Evolutionary conservation across 2,329 filamentous ascomycete species (phyloP), one percentile per base, ranked within the genome.

Genomic region (Epichloe amarillans): DNA sequence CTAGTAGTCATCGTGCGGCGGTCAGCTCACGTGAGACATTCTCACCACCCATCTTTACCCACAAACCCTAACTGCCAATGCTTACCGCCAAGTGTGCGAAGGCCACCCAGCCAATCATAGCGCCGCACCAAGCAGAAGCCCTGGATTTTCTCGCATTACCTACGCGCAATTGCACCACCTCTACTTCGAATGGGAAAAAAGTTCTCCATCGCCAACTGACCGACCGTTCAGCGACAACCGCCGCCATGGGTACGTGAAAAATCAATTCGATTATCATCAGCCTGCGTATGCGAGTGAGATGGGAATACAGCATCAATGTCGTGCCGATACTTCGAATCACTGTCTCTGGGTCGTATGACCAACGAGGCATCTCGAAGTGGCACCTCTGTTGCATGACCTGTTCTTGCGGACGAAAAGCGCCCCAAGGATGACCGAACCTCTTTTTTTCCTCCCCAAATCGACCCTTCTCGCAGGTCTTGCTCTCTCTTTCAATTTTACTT

Each of bases 201-300:
- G 2, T 35, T 23, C 56, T 57, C 58, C 57, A 67, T 65, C 69
- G 64, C 63, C 67, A 66, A 71, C 64, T 64, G 65, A 68, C 66
- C 64, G 66, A 67, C 65, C 64, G 66, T 54, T 60, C 61, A 63
- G 56, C 62, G 62, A 61, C 63, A 60, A 66, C 63, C 74, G 73
- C 70, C 73, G 78, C 72, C 71, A 80, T 80, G 77, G 77, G 77
- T 80, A 80, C 72, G 77, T 76, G 65, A 68, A 74, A 66, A 51
- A 58, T 38, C 74, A 67, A 51, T 56, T 37, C 40, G 35, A 39
- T 52, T 52, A 53, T 61, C 56, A 56, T 65, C 63, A 68, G 66
- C 67, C 67, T 64, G 58, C 65, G 72, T 75, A 66, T 75, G 72
- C 72, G 71, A 75, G 72, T 75, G 72, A 72, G 52, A 52, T 52